Evolutionary conservation across 2,329 filamentous ascomycete genomes (phyloP), one percentile per base, ranked within the genome.

Genomic region (Pestalotiopsis sp.): DNA sequence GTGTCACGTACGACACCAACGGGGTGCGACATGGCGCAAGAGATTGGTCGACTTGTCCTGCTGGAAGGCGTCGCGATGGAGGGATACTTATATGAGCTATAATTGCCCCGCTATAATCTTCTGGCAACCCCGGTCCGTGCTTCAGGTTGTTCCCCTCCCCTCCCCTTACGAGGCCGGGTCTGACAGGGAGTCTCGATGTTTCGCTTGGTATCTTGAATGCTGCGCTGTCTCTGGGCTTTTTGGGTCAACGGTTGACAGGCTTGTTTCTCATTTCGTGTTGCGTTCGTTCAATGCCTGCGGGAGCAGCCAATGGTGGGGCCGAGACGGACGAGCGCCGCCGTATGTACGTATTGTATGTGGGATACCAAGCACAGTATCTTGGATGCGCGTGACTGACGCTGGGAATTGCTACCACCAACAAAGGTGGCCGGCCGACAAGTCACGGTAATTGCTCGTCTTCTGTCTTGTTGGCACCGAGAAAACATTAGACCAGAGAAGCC

Each of bases 211-310:
- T 52, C 45, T n/a, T n/a, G 17, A 23, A 52, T 52, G 45, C 45
- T 52, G 45, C 45, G 45, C 45, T 52, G 45, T 14, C 20, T 36
- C 31, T 9, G 31, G 31, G 31, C 31, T 52, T 52, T 52, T 52
- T 52, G 17, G 45, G 41, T 52, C 45, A 52, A 52, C 45, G 45
- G 45, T 52, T 52, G 45, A 20, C 45, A 27, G 20, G 20, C 23
- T 59, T 39, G 59, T 36, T 62, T 62, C 59, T 62, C 59, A 62
- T 62, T 36, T 62, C 59, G 59, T 31, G 27, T 41, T 62, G 31
- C 31, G 31, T 52, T 27, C 59, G 20, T 27, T 59, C 27, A 59
- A 62, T 62, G 59, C 59, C 59, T 25, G 59, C 31, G n/a, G 59
- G 17, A 36, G 31, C 17, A 36, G 25, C 31, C 59, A 36, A 14